Conservation (phyloP, 805 yeast species). For the Citeromyces matritensis region DNA sequence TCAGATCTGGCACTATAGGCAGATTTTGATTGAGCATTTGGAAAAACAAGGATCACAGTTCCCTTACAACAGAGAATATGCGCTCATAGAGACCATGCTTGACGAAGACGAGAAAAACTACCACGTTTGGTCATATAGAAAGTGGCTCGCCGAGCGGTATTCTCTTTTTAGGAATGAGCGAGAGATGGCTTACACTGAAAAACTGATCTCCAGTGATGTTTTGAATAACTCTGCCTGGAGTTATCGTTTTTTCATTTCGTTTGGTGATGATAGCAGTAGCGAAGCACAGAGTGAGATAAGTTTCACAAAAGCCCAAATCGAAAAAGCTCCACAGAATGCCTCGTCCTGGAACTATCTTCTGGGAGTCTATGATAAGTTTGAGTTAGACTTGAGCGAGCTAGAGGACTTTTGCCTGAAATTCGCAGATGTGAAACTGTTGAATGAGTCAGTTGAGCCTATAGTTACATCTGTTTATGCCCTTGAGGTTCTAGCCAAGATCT, state of each 20-base stretch:
- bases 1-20: slow-evolving; percentile 95
- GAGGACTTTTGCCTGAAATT: slow-evolving; percentile 28
- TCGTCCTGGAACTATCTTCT: slow-evolving; percentile 74
- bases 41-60: slow-evolving; percentile 9
- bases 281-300: slow-evolving; percentile 27
- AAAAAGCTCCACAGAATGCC: slow-evolving; percentile 61
- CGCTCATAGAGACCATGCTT: slow-evolving; percentile 52
- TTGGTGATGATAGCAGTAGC: slow-evolving; percentile 10
- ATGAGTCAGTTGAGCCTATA: slow-evolving; percentile 7
- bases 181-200: slow-evolving; percentile 38
- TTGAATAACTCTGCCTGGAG: slow-evolving; percentile 92
- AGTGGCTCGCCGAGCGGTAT: slow-evolving; percentile 62
- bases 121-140: slow-evolving; percentile 90
- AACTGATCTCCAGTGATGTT: slow-evolving; percentile 42
- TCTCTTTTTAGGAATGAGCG: slow-evolving; percentile 22
- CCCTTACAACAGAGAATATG: slow-evolving; percentile 40
- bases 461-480: slow-evolving; percentile 45
- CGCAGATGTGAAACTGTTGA: slow-evolving; percentile 14
- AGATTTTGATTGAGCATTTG: slow-evolving; percentile 31
- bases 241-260: slow-evolving; percentile 53
- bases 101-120: slow-evolving; percentile 79
- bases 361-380: slow-evolving; percentile 29
- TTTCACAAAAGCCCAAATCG: slow-evolving; percentile 33
- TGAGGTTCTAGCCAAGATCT: slow-evolving; percentile 43
- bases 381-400: slow-evolving; percentile 17